Percentiles rank a stretch among this genome's conserved stretches.
Conservation (phyloP, 169 alveolate species). For the Plasmodium relictum region DNA sequence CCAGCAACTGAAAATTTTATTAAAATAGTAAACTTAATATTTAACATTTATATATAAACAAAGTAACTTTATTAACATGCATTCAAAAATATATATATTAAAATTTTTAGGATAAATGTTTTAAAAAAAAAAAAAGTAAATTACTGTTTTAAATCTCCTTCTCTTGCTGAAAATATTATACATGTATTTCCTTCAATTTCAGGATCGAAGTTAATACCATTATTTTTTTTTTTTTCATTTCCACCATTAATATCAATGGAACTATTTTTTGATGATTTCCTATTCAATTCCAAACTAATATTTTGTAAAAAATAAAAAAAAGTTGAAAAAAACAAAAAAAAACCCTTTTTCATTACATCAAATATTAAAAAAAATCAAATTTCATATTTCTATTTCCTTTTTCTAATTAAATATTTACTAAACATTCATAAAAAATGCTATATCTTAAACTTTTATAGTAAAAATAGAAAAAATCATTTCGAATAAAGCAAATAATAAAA, state of each 20-base stretch:
- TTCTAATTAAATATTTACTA: neutral
- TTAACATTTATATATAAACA: neutral
- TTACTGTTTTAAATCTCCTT: slow-evolving; percentile 64
- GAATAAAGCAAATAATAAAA: neutral
- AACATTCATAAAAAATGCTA: neutral
- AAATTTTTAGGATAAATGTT: neutral
- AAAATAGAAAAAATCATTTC: neutral
- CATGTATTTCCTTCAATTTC: slow-evolving; percentile 70
- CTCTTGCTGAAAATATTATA: slow-evolving; percentile 48
- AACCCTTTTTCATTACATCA: slow-evolving; percentile 51
- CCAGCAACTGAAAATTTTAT: slow-evolving; percentile 57
- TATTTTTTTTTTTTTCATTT: slow-evolving; percentile 20
- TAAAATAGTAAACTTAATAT: neutral
- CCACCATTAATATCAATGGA: slow-evolving; percentile 6
- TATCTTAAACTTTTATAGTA: neutral
- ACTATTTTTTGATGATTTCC: slow-evolving; percentile 13
- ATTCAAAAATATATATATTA: neutral
- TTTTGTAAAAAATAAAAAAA: slow-evolving; percentile 38
- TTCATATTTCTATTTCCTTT: slow-evolving; percentile 2
- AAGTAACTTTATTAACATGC: neutral
- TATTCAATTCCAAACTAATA: slow-evolving; percentile 25
- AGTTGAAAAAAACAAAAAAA: slow-evolving; percentile 28
- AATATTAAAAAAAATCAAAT: slow-evolving; percentile 7
- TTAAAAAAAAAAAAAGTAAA: neutral
- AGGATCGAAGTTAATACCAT: slow-evolving; percentile 3